Percentiles rank a stretch among this genome's conserved stretches.
These are phyloP conservation scores for Mollisia scopiformis DNA, from an alignment of 2,329 filamentous ascomycete species.

Conservation along the genomic window DNA sequence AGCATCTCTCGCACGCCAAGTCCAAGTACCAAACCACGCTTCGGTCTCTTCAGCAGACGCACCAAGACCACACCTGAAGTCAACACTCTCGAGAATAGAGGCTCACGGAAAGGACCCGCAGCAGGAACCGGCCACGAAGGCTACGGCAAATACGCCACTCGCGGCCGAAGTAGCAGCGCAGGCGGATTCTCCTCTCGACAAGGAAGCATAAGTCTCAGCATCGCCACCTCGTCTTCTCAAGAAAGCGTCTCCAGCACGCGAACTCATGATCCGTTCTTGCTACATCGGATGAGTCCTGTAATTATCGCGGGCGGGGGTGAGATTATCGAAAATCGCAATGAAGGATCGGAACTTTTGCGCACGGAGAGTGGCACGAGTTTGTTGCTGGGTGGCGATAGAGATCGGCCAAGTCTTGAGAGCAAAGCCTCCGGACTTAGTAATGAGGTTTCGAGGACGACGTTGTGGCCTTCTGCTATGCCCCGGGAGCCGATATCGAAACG, in stretches of 20 bases:
- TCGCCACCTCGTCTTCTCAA: conserved; percentile 43
- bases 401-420: conserved; percentile 48
- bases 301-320: conserved; percentile 65
- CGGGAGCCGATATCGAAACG: conserved; percentile 35
- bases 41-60: conserved; percentile 77
- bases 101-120: conserved; percentile 73
- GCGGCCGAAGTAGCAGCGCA: conserved; percentile 66
- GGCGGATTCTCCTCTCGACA: conserved; percentile 49
- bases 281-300: conserved; percentile 66
- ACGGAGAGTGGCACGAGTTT: conserved; percentile 55
- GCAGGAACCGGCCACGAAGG: conserved; percentile 96
- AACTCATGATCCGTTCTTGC: conserved; percentile 58
- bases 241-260: conserved; percentile 51
- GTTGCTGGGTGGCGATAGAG: conserved; percentile 20
- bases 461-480: conserved; percentile 59
- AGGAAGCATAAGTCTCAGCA: conserved; percentile 38
- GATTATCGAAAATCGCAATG: conserved; percentile 62
- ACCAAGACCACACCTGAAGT: conserved; percentile 64
- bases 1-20: conserved; percentile 50
- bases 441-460: conserved; percentile 45
- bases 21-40: conserved; percentile 64
- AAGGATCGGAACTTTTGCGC: conserved; percentile 50
- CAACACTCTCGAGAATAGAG: conserved; percentile 55
- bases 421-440: conserved; percentile 37
- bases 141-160: conserved; percentile 66